Evolutionary conservation across 1,284 basidiomycete genomes (phyloP), one percentile per base, ranked within the genome.

Genomic region (Sanghuangporus baumii): DNA sequence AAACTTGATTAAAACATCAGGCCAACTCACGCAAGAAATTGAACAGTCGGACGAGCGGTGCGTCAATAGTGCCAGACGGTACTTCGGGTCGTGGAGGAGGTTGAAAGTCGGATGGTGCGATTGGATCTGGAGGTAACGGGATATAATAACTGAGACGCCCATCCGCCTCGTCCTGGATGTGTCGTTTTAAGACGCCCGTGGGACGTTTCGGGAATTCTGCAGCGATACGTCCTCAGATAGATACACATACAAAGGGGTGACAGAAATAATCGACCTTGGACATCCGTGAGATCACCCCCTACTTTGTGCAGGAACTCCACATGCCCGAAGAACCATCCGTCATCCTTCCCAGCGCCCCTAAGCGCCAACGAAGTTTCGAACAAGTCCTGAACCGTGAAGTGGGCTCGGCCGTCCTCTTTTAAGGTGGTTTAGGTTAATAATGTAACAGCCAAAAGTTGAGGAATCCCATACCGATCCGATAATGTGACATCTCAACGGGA

Each of bases 261-360:
- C 23, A 38, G 38, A 51, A 7, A 11, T 48, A 67, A 63, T 68
- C 1, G 67, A 86, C 89, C 87, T 79, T 89, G 85, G 64, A 85
- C 75, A n/a, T 84, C 84, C 36, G 85, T 87, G 48, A 82, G 75
- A 69, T 90, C 88, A 38, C 87, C 88, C 23, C 86, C 86, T 6
- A 93, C 80, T n/a, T 76, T 83, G 65, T 94, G 85, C 37, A 90
- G 75, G 68, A 93, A 94, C 68, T 88, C 85, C 1, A 91, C 83
- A 66, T 86, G 79, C 8, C 90, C 83, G 69, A 93, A 88, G 72
- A 92, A 94, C 93, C 93, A 95, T 0, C 86, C 84, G 63, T 90
- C 88, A 36, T 82, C 78, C 61, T 78, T 77, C 65, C 84, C 77
- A 4, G 83, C 84, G 6, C 93, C 91, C 40, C 80, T 79, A 38